Conservation (phyloP, 2,329 filamentous ascomycete species). For the Aspergillus aculeatinus region DNA sequence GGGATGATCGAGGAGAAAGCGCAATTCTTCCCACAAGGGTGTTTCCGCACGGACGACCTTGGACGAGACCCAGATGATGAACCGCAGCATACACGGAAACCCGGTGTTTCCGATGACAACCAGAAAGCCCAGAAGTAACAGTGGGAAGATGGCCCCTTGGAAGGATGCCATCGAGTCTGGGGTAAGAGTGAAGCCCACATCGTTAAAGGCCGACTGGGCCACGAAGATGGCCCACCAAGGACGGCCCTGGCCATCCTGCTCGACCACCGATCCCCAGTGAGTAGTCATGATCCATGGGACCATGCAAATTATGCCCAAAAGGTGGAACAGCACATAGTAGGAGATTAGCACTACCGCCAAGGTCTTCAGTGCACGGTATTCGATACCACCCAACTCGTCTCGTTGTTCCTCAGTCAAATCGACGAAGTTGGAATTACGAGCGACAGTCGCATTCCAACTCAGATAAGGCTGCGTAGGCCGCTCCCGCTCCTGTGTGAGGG, state of each 20-base stretch:
- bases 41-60: slow-evolving; percentile 64
- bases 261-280: slow-evolving; percentile 66
- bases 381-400: slow-evolving; percentile 92
- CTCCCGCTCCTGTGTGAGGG: slow-evolving; percentile 38
- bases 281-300: slow-evolving; percentile 74
- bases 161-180: slow-evolving; percentile 94
- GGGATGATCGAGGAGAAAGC: slow-evolving; percentile 89
- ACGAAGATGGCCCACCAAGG: slow-evolving; percentile 94
- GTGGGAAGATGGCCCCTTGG: slow-evolving; percentile 69
- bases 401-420: slow-evolving; percentile 86
- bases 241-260: slow-evolving; percentile 59
- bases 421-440: slow-evolving; percentile 88
- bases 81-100: slow-evolving; percentile 90
- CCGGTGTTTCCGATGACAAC: slow-evolving; percentile 95
- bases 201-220: slow-evolving; percentile 83
- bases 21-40: slow-evolving; percentile 82
- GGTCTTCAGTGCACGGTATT: slow-evolving; percentile 89
- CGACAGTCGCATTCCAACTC: slow-evolving; percentile 89
- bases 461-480: slow-evolving; percentile 75
- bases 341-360: slow-evolving; percentile 72
- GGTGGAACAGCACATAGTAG: slow-evolving; percentile 82
- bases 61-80: slow-evolving; percentile 82
- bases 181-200: slow-evolving; percentile 89
- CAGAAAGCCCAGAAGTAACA: slow-evolving; percentile 77
- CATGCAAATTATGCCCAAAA: slow-evolving; percentile 71